Conservation (phyloP, 257 asterid genomes). For the Cordia subcordata region DNA sequence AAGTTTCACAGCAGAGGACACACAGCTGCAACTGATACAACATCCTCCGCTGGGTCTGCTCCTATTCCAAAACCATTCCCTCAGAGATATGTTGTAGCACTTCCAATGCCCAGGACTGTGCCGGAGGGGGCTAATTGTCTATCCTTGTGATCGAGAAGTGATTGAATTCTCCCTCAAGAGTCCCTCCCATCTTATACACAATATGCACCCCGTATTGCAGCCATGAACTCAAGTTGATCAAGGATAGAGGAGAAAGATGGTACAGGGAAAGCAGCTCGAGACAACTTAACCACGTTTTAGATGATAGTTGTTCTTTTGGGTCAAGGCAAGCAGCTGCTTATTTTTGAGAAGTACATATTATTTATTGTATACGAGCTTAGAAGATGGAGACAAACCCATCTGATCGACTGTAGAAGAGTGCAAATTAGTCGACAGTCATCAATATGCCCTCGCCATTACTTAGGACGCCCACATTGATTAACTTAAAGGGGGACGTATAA, state of each 20-base stretch:
- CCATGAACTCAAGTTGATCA: not conserved
- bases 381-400: not conserved
- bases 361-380: slow-evolving; percentile 29
- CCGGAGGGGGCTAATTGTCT: slow-evolving; percentile 55
- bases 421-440: too few relatives aligned
- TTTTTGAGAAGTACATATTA: slow-evolving; percentile 31
- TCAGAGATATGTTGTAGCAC: slow-evolving; percentile 51
- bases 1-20: slow-evolving; percentile 56
- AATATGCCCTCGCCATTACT: too few relatives aligned
- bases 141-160: slow-evolving; percentile 43
- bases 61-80: slow-evolving; percentile 24
- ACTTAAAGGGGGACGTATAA: too few relatives aligned
- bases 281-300: slow-evolving; percentile 6
- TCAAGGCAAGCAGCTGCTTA: slow-evolving; percentile 26
- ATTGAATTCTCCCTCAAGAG: not conserved
- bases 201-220: slow-evolving; percentile 1
- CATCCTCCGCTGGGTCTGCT: slow-evolving; percentile 31
- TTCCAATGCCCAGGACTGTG: slow-evolving; percentile 56
- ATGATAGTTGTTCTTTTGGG: slow-evolving; percentile 11
- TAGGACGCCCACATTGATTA: too few relatives aligned
- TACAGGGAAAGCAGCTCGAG: not conserved
- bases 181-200: slow-evolving; percentile 2
- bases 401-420: not conserved
- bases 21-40: slow-evolving; percentile 27
- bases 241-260: not conserved